Conservation (phyloP, 352 stramenopile genomes). For the Phytophthora sp. region DNA sequence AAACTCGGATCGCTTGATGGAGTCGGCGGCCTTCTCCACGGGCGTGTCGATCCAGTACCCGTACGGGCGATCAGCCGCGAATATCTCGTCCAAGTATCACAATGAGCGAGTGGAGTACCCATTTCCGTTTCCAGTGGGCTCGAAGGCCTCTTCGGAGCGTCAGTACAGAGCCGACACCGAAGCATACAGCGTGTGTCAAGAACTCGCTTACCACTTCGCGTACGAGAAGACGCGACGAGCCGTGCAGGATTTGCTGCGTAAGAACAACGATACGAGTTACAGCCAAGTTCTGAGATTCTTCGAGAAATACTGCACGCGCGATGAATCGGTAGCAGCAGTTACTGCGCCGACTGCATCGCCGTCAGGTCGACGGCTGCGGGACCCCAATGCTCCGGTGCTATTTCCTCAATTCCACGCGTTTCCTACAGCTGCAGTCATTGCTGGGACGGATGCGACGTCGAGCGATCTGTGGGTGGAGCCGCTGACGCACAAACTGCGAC, state of each 20-base stretch:
- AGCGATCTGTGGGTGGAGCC: constrained; percentile 81
- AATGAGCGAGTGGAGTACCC: constrained; percentile 9
- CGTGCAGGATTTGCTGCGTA: constrained; percentile 65
- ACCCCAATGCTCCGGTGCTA: constrained; percentile 34
- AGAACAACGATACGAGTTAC: constrained; percentile 77
- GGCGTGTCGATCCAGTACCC: constrained; percentile 63
- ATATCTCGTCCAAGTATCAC: not conserved
- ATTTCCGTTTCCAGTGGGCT: constrained; percentile 34
- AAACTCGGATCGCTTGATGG: constrained; percentile 35
- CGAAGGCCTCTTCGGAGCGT: not conserved
- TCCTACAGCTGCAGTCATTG: constrained; percentile 67
- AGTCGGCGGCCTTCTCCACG: constrained; percentile 56
- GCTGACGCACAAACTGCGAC: constrained; percentile 67
- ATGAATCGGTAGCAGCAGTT: not conserved
- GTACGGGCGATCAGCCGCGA: not conserved
- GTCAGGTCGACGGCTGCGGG: constrained; percentile 17
- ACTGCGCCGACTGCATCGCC: not conserved
- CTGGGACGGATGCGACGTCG: constrained; percentile 72
- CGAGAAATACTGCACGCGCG: constrained; percentile 48
- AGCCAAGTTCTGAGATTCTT: constrained; percentile 68
- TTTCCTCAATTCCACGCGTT: constrained; percentile 59
- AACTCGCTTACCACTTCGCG: constrained; percentile 72
- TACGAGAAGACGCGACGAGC: constrained; percentile 57
- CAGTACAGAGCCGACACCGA: constrained; percentile 38
- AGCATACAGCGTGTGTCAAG: constrained; percentile 55